Evolutionary conservation across 192 early-diverging fungal species (phyloP).

Genomic region (Gamsiella multidivaricata): DNA sequence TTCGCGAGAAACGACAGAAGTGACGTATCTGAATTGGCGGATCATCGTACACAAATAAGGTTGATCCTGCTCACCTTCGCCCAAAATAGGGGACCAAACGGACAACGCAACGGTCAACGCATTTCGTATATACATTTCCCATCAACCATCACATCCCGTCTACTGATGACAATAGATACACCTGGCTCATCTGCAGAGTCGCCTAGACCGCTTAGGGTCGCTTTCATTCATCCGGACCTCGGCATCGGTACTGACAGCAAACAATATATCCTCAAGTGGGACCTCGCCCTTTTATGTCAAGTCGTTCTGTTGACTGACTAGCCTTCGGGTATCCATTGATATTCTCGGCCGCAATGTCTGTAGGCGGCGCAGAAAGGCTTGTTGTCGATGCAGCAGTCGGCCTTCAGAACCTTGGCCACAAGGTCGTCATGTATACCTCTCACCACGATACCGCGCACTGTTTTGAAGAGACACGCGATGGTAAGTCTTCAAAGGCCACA

Average conservation of each 20-base stretch:
- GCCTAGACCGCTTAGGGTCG: slow-evolving; percentile 64
- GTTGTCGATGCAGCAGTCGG: slow-evolving; percentile 92
- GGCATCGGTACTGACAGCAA: slow-evolving; percentile 77
- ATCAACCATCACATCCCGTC: background rate
- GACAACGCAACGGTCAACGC: background rate
- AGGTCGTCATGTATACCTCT: slow-evolving; percentile 86
- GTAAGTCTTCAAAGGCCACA: slow-evolving; percentile 40
- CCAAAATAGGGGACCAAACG: background rate
- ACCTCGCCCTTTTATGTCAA: background rate
- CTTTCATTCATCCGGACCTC: slow-evolving; percentile 93
- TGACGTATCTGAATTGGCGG: background rate
- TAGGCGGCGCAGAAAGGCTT: slow-evolving; percentile 93
- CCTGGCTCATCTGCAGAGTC: background rate
- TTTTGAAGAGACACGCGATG: slow-evolving; percentile 92
- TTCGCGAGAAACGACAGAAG: background rate
- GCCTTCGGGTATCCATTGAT: background rate
- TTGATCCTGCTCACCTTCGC: background rate
- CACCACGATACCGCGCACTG: slow-evolving; percentile 90
- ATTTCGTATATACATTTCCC: no score
- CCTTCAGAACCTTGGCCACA: slow-evolving; percentile 82
- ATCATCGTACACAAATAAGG: background rate
- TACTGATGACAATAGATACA: background rate
- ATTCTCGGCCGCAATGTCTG: background rate
- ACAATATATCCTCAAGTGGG: background rate
- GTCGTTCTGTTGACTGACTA: background rate